Evolutionary conservation across 2,329 filamentous ascomycete species (phyloP).

Genomic region (Aspergillus hiratsukae): DNA sequence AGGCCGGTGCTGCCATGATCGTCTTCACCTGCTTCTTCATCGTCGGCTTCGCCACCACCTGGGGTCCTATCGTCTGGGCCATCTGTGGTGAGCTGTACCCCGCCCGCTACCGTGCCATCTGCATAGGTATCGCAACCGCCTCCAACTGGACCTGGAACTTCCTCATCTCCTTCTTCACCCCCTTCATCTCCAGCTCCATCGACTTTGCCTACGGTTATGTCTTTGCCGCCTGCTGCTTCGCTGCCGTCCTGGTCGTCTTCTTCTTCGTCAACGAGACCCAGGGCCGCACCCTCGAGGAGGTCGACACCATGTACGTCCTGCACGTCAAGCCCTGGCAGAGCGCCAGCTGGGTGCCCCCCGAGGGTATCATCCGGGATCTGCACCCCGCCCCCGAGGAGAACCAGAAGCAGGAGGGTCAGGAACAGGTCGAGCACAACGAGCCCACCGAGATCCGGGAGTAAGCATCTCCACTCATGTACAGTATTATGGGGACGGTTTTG

Average conservation of each 20-base stretch:
- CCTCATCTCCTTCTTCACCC: constrained; percentile 68
- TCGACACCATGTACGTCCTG: constrained; percentile 69
- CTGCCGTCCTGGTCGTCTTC: constrained; percentile 60
- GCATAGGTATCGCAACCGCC: constrained; percentile 69
- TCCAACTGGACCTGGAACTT: constrained; percentile 75
- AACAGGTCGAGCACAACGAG: constrained; percentile 16
- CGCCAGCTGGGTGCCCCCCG: constrained; percentile 44
- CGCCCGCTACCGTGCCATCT: constrained; percentile 57
- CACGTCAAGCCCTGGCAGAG: constrained; percentile 59
- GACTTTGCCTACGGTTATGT: constrained; percentile 72
- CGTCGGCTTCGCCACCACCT: constrained; percentile 62
- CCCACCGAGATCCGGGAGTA: constrained; percentile 19
- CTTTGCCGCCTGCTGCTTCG: constrained; percentile 66
- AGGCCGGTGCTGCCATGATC: constrained; percentile 63
- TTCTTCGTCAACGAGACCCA: constrained; percentile 72
- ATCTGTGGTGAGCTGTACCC: constrained; percentile 42
- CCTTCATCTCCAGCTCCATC: constrained; percentile 68
- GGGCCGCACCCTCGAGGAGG: constrained; percentile 66
- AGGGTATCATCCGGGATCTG: constrained; percentile 25
- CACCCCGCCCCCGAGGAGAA: constrained; percentile 12
- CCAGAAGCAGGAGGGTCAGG: constrained; percentile 9
- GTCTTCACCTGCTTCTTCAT: constrained; percentile 69
- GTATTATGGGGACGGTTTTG: background rate
- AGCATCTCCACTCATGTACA: background rate
- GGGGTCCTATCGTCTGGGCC: constrained; percentile 57